phyloP scores from a whole-genome alignment of 2,329 filamentous ascomycete genomes.

The Colletotrichum australisinense region DNA sequence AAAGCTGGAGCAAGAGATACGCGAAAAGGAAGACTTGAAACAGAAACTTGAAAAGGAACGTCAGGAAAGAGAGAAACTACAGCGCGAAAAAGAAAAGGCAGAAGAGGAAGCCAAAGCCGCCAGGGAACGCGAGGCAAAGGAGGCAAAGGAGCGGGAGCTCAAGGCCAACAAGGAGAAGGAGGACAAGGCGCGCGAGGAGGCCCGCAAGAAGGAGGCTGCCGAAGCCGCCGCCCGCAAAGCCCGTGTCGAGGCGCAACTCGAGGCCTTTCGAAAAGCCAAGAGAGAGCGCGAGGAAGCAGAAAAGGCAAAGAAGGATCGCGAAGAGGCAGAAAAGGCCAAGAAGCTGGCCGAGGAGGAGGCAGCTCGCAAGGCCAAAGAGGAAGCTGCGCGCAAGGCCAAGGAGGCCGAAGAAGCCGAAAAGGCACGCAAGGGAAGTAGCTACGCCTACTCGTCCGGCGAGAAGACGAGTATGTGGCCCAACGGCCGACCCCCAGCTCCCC shows the following conservation, averaged over 20 bases:
- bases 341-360: constrained; percentile 41
- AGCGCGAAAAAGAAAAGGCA: constrained; percentile 58
- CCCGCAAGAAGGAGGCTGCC: constrained; percentile 43
- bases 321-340: constrained; percentile 59
- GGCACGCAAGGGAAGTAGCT: constrained; percentile 61
- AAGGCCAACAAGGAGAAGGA: constrained; percentile 55
- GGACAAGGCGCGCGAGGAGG: constrained; percentile 44
- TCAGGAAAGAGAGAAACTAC: constrained; percentile 51
- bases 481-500: constrained; percentile 60
- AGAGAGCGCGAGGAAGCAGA: constrained; percentile 60
- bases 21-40: constrained; percentile 45
- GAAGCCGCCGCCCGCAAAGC: constrained; percentile 44
- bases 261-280: constrained; percentile 38
- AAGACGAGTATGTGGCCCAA: constrained; percentile 78
- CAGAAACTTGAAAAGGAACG: constrained; percentile 43
- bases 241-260: constrained; percentile 39
- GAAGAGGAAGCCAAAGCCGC: constrained; percentile 51
- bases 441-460: constrained; percentile 75
- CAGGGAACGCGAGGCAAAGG: constrained; percentile 42
- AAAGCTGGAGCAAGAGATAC: constrained; percentile 48
- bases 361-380: constrained; percentile 39
- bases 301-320: constrained; percentile 54
- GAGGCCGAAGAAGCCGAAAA: constrained; percentile 42
- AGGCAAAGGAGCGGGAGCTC: constrained; percentile 44
- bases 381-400: constrained; percentile 47